Base-by-base conservation (phyloP, 441 rosid genomes). In the Pelargonium fulgidum region DNA sequence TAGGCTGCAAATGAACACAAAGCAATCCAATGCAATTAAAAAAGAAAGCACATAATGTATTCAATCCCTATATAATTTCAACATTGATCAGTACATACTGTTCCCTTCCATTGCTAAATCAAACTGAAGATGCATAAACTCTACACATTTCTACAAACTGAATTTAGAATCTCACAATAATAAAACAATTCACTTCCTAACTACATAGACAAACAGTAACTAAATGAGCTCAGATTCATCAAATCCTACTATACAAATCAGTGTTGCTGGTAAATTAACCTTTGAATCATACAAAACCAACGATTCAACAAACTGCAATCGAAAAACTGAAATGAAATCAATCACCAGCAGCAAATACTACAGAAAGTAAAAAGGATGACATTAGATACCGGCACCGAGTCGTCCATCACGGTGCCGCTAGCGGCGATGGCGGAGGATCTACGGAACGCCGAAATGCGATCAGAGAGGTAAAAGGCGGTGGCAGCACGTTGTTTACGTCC, bases 321-420 rank as follows among this genome's bases (percentile, higher is more conserved):
- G 3, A 39, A 11, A 68, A 68, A 0, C 33, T 26, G 33, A 14
- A 67, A 1, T 29, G 1, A 3, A 26, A 26, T 26, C 3, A 26
- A 26, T 26, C 33, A 26, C 33, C 33, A 26, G 33, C 33, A 26
- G 33, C 33, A 14, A 39, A 24, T 66, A 12, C 11, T n/a, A 36
- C 19, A 68, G 11, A 14, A 22, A 2, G 2, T 2, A 10, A 66
- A 47, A 11, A 68, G 68, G 64, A 77, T 11, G 66, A 75, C 77
- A 61, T 26, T 62, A 73, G 74, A 54, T 61, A 85, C 87, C 80
- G 91, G 82, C 20, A 82, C 78, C 0, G 86, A 83, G 72, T 85
- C 82, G 70, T 82, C 82, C 73, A 78, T 82, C 75, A 88, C 79
- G 64, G 86, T 76, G 68, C 81, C 84, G 3, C 76, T 17, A 17